phyloP scores from a whole-genome alignment of 2,329 filamentous ascomycete species.

The Drechslerella coelobrocha region DNA sequence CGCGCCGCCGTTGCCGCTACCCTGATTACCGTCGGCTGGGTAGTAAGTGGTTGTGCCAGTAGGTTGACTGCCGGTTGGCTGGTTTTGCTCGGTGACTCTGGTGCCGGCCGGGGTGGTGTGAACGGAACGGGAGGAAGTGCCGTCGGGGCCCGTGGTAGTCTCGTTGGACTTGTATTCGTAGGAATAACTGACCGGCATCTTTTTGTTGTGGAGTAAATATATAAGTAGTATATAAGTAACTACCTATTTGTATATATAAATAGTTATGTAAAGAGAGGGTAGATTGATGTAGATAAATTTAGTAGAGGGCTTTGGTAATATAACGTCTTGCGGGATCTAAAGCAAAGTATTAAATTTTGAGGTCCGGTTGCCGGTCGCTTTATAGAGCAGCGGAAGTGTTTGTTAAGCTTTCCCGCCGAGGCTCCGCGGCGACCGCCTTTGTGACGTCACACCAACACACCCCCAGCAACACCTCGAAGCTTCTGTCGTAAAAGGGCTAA shows the following conservation, averaged over 20 bases:
- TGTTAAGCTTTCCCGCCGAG: too few species aligned
- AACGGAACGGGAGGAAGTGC: conserved; percentile 34
- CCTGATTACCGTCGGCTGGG: conserved; percentile 4
- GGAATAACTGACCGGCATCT: conserved; percentile 27
- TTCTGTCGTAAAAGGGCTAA: conserved; percentile 2
- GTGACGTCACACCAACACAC: conserved; percentile 32
- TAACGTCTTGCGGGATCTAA: too few species aligned
- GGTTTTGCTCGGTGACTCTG: conserved; percentile 24
- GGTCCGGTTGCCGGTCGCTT: too few species aligned
- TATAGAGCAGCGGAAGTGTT: neutral
- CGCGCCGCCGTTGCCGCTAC: neutral
- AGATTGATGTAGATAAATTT: too few species aligned
- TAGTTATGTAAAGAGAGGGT: too few species aligned
- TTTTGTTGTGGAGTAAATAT: conserved; percentile 4
- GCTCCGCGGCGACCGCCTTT: too few species aligned
- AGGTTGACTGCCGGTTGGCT: conserved; percentile 15
- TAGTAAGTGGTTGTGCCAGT: conserved; percentile 5
- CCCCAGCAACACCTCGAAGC: neutral
- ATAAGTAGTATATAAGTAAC: neutral
- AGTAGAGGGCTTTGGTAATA: too few species aligned
- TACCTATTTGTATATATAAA: neutral
- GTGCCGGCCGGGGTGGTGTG: conserved; percentile 39
- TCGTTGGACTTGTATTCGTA: conserved; percentile 38
- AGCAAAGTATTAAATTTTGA: too few species aligned
- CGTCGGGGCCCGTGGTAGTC: conserved; percentile 20